phyloP scores from a whole-genome alignment of 2,329 filamentous ascomycete species.

The Blastomyces silverae region DNA sequence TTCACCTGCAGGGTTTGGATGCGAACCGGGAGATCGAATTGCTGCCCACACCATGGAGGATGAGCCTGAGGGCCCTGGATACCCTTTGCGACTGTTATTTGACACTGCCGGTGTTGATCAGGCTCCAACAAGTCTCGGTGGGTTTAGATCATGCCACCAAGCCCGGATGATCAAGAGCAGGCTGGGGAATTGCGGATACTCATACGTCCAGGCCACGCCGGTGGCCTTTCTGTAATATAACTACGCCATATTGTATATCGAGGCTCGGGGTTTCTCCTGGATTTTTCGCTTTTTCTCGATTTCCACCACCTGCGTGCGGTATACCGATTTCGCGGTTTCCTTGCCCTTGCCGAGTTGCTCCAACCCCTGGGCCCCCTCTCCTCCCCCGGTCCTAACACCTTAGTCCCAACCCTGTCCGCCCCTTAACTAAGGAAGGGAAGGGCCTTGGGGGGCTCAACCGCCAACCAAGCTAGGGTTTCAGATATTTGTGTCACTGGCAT shows the following conservation, averaged over 20 bases:
- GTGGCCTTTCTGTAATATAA: neutral
- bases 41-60: neutral
- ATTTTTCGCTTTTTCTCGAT: neutral
- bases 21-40: neutral
- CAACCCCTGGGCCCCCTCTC: neutral
- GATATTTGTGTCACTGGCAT: neutral
- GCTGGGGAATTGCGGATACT: neutral
- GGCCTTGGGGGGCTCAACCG: neutral
- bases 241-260: no score
- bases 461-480: slow-evolving; percentile 3
- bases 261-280: no score
- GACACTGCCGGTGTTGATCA: neutral
- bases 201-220: neutral
- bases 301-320: neutral
- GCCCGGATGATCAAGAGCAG: neutral
- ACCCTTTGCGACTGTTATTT: neutral
- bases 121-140: neutral
- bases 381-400: no score
- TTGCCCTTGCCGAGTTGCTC: neutral
- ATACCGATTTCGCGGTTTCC: neutral
- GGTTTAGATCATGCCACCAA: neutral
- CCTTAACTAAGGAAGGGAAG: neutral
- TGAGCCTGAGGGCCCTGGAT: neutral
- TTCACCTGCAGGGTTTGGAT: neutral
- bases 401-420: no score